Percentiles rank a stretch among this genome's conserved stretches.
Evolutionary conservation across 129 eudicot genomes (phyloP).

Genomic region (Flaveria robusta): DNA sequence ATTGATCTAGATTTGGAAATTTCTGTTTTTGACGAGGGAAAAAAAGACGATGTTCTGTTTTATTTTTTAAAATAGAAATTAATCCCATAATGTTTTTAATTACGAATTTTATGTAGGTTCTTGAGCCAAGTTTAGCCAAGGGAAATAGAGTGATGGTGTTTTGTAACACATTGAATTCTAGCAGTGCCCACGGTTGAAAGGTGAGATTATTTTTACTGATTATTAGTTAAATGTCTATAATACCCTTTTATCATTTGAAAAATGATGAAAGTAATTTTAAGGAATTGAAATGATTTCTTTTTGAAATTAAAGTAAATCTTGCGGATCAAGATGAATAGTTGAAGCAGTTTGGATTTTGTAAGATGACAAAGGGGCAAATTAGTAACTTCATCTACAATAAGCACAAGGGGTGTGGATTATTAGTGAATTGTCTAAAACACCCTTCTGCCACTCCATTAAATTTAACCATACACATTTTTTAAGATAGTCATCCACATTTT

Average conservation of each 20-base stretch:
- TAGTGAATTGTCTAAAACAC: background rate
- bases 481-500: background rate
- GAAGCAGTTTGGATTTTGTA: background rate
- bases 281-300: background rate
- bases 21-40: background rate
- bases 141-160: slow-evolving; percentile 96
- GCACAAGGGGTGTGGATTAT: background rate
- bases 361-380: background rate
- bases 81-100: slow-evolving; percentile 11
- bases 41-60: background rate
- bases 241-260: background rate
- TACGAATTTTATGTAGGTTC: slow-evolving; percentile 60
- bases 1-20: slow-evolving; percentile 1
- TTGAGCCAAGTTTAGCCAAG: slow-evolving; percentile 94
- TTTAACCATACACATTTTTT: background rate
- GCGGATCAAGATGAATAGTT: background rate
- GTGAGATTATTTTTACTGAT: slow-evolving; percentile 41
- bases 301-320: background rate
- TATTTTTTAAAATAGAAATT: background rate
- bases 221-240: background rate
- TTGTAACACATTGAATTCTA: slow-evolving; percentile 87
- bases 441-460: background rate
- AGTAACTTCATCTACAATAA: background rate
- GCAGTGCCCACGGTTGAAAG: slow-evolving; percentile 97
- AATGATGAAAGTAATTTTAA: background rate